Percentiles rank a stretch among this genome's conserved stretches.
phyloP scores from a whole-genome alignment of 768 basidiomycete species.

The Russula foetens region DNA sequence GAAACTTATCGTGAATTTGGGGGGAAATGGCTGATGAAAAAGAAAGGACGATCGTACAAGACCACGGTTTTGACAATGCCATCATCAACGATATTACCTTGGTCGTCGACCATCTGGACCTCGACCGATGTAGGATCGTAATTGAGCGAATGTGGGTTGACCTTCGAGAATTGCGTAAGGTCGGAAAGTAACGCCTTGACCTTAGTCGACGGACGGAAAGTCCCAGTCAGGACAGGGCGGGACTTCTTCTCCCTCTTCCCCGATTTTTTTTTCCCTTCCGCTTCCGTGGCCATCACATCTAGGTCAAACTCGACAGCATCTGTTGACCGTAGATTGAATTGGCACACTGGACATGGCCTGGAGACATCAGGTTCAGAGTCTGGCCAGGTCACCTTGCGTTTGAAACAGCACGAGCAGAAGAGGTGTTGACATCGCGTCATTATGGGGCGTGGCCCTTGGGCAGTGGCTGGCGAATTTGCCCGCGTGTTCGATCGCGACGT shows the following conservation, averaged over 20 bases:
- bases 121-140: slow-evolving; percentile 71
- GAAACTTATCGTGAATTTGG: neutral
- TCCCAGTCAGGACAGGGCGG: slow-evolving; percentile 43
- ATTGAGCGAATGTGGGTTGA: slow-evolving; percentile 82
- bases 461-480: slow-evolving; percentile 52
- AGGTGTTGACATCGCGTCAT: slow-evolving; percentile 93
- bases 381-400: slow-evolving; percentile 75
- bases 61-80: slow-evolving; percentile 85
- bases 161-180: slow-evolving; percentile 69
- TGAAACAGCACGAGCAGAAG: slow-evolving; percentile 85
- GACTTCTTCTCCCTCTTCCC: slow-evolving; percentile 58
- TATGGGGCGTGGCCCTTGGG: slow-evolving; percentile 46
- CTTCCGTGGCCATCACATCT: slow-evolving; percentile 40
- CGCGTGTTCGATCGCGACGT: slow-evolving; percentile 66
- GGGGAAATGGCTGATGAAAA: slow-evolving; percentile 6
- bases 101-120: slow-evolving; percentile 67
- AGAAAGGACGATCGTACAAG: slow-evolving; percentile 60
- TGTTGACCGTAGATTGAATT: slow-evolving; percentile 48
- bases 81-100: slow-evolving; percentile 64
- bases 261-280: slow-evolving; percentile 48
- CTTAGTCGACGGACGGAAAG: slow-evolving; percentile 79
- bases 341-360: slow-evolving; percentile 73
- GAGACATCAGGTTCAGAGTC: slow-evolving; percentile 48
- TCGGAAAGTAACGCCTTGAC: slow-evolving; percentile 76
- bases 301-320: slow-evolving; percentile 83